phyloP scores from a whole-genome alignment of 2,329 filamentous ascomycete species.

The Calonectria montana region DNA sequence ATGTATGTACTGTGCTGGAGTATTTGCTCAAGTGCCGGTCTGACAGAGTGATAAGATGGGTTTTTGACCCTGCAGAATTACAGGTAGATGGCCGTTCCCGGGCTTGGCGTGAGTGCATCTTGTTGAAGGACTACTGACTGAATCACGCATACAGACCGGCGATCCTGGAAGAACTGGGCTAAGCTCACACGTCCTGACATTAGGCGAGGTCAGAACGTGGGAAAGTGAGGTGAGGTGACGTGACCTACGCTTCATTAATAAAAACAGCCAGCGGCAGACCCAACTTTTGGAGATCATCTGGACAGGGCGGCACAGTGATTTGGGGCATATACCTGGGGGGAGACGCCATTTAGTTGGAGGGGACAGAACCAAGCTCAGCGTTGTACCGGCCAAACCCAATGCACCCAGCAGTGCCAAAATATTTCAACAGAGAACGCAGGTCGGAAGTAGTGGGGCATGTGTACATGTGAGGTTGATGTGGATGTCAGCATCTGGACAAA shows the following conservation, averaged over 20 bases:
- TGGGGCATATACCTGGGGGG: slow-evolving; percentile 12
- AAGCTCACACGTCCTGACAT: slow-evolving; percentile 25
- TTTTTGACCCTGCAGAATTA: background rate
- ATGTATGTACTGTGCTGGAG: background rate
- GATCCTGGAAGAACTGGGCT: background rate
- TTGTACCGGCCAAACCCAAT: background rate
- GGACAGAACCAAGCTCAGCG: background rate
- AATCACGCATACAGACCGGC: background rate
- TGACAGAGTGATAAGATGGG: background rate
- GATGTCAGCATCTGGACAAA: slow-evolving; percentile 19
- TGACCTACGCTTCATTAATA: slow-evolving; percentile 31
- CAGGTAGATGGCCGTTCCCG: background rate
- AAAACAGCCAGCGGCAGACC: slow-evolving; percentile 26
- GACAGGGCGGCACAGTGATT: slow-evolving; percentile 13
- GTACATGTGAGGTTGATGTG: slow-evolving; percentile 25
- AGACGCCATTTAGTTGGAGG: background rate
- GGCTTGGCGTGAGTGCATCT: background rate
- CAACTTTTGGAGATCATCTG: slow-evolving; percentile 33
- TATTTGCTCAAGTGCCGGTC: background rate
- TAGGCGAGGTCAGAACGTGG: slow-evolving; percentile 24
- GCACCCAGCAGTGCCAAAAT: slow-evolving; percentile 15
- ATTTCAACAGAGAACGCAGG: background rate
- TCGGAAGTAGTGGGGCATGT: slow-evolving; percentile 10
- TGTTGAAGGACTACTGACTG: background rate
- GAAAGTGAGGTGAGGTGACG: slow-evolving; percentile 35